Evolutionary conservation across 352 stramenopile species (phyloP).

Genomic region (Poterioochromonas sp.): DNA sequence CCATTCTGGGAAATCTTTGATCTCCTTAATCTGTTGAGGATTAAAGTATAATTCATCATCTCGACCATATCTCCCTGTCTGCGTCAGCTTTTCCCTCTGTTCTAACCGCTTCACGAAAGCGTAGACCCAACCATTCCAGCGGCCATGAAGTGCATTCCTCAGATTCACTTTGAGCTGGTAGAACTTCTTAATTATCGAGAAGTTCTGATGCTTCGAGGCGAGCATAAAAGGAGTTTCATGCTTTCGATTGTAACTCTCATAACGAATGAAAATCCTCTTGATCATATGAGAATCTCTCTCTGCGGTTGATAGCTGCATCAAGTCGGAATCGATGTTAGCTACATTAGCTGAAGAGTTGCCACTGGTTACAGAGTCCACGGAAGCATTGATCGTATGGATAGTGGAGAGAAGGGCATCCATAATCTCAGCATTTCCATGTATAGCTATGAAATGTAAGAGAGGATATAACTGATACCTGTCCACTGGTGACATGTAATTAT

Average conservation of each 20-base stretch:
- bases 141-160: not conserved
- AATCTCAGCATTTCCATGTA: not conserved
- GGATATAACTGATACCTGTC: not conserved
- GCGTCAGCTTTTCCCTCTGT: not conserved
- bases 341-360: not conserved
- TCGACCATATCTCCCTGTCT: slow-evolving; percentile 15
- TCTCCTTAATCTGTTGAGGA: too few relatives aligned
- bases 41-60: slow-evolving; percentile 27
- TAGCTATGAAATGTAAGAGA: not conserved
- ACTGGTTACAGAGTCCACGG: not conserved
- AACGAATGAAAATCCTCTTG: not conserved
- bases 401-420: not conserved
- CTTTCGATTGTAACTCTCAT: not conserved
- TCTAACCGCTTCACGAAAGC: not conserved
- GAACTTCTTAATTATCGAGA: not conserved
- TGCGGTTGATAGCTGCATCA: not conserved
- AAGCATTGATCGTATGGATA: not conserved
- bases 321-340: not conserved
- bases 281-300: not conserved
- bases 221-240: not conserved
- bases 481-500: not conserved
- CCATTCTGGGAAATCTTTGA: too few relatives aligned
- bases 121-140: not conserved
- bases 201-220: not conserved
- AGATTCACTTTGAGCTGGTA: not conserved